These are phyloP conservation scores for Brasilioporus rufonigricans DNA, from an alignment of 768 basidiomycete species.

Conservation along the genomic window DNA sequence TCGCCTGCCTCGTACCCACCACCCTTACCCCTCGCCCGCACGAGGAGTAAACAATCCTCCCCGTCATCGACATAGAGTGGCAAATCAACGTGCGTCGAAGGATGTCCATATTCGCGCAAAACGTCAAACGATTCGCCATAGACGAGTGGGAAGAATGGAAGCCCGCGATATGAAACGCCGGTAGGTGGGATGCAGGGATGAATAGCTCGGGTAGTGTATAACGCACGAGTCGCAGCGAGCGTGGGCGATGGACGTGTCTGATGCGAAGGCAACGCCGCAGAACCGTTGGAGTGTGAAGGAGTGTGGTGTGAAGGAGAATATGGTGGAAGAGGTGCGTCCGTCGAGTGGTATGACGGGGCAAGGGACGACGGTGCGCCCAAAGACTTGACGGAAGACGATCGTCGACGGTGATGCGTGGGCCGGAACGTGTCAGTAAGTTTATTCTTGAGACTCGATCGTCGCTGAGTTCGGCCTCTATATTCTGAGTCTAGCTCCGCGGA, in stretches of 20 bases:
- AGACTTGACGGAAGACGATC: slow-evolving; percentile 29
- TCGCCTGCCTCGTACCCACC: slow-evolving; percentile 35
- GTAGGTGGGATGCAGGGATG: slow-evolving; percentile 66
- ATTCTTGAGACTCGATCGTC: slow-evolving; percentile 32
- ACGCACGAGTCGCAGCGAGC: slow-evolving; percentile 39
- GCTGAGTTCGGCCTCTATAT: slow-evolving; percentile 26
- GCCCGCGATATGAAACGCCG: slow-evolving; percentile 64
- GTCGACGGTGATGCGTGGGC: slow-evolving; percentile 33
- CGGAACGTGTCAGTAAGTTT: slow-evolving; percentile 33
- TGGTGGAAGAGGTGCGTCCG: slow-evolving; percentile 5
- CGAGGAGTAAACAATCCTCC: slow-evolving; percentile 74
- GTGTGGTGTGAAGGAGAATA: slow-evolving; percentile 22
- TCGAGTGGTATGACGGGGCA: background rate
- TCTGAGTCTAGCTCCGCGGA: slow-evolving; percentile 25
- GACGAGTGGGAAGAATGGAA: slow-evolving; percentile 74
- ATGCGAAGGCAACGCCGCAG: slow-evolving; percentile 7
- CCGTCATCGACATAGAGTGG: slow-evolving; percentile 78
- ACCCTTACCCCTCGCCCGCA: slow-evolving; percentile 43
- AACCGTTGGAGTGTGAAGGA: slow-evolving; percentile 14
- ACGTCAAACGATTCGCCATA: slow-evolving; percentile 65
- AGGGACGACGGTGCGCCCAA: slow-evolving; percentile 23
- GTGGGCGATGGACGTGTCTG: slow-evolving; percentile 24
- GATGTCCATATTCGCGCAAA: slow-evolving; percentile 76
- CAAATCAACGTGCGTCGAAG: slow-evolving; percentile 66
- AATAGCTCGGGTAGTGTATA: slow-evolving; percentile 67